Percentiles rank a stretch among this genome's conserved stretches.
These are phyloP conservation scores for Erythrophleum fordii DNA, from an alignment of 306 rosid species.

Conservation along the genomic window DNA sequence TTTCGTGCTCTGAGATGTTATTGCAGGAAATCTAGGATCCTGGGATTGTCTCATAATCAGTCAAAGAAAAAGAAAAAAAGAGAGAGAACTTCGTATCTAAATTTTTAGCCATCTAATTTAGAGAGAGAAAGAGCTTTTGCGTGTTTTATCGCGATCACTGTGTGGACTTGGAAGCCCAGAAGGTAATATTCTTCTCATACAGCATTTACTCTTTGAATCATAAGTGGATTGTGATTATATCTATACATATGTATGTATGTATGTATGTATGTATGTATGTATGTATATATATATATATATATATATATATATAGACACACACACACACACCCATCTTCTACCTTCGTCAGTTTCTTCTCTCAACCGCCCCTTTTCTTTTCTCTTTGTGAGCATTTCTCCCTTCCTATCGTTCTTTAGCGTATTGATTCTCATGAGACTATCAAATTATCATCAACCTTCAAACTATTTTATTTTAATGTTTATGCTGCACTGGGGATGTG, in stretches of 20 bases:
- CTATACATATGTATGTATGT: constrained; percentile 21
- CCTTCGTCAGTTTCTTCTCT: constrained; percentile 55
- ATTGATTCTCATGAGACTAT: constrained; percentile 48
- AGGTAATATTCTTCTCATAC: not conserved
- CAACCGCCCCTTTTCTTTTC: constrained; percentile 40
- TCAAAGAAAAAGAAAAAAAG: not conserved
- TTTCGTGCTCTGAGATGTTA: not conserved
- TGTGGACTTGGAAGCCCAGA: constrained; percentile 37
- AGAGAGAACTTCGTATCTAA: not conserved
- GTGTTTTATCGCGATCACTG: constrained; percentile 53
- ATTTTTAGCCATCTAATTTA: constrained; percentile 33
- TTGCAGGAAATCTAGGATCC: constrained; percentile 47
- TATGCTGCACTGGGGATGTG: constrained; percentile 40
- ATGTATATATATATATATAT: too few relatives aligned
- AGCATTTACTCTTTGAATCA: not conserved
- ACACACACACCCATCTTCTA: constrained; percentile 50
- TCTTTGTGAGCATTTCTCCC: constrained; percentile 51
- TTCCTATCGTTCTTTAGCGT: constrained; percentile 40
- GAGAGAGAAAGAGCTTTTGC: constrained; percentile 1
- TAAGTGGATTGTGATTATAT: too few relatives aligned
- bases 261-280: constrained; percentile 34
- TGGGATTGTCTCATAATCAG: constrained; percentile 13
- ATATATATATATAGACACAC: constrained; percentile 33
- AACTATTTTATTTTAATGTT: constrained; percentile 30
- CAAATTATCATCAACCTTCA: constrained; percentile 5